Conservation (phyloP, 148 eudicot species). For the Rhododendron molle region DNA sequence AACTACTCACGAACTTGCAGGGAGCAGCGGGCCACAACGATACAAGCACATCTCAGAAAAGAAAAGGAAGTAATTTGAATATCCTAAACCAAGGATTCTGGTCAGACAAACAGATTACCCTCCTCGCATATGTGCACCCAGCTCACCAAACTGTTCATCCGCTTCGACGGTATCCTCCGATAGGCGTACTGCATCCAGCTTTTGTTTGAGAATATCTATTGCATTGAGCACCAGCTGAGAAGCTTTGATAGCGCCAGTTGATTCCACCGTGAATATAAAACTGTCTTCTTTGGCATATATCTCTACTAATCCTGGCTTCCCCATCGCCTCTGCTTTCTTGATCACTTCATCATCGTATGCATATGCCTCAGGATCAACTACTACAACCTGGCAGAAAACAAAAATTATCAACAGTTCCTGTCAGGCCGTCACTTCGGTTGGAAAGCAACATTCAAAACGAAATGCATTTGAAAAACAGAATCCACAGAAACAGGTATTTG, state of each 20-base stretch:
- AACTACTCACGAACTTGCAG: neutral
- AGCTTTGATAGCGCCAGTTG: slow-evolving; percentile 90
- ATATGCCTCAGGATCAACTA: slow-evolving; percentile 86
- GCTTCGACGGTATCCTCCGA: slow-evolving; percentile 84
- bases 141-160: slow-evolving; percentile 79
- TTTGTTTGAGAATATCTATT: slow-evolving; percentile 75
- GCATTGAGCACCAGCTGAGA: slow-evolving; percentile 82
- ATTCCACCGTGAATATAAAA: slow-evolving; percentile 87
- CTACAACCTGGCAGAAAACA: slow-evolving; percentile 46
- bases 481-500: neutral
- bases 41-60: neutral
- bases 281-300: slow-evolving; percentile 85
- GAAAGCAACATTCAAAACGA: neutral
- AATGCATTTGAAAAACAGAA: neutral
- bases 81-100: neutral
- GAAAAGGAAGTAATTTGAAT: neutral
- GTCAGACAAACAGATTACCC: slow-evolving; percentile 32
- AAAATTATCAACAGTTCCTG: neutral
- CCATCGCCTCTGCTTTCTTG: slow-evolving; percentile 91
- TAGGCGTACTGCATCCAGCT: slow-evolving; percentile 89
- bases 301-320: slow-evolving; percentile 76
- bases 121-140: slow-evolving; percentile 89
- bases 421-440: neutral
- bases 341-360: slow-evolving; percentile 91
- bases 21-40: neutral